phyloP scores from a whole-genome alignment of 768 basidiomycete genomes.

The Suillus cothurnatus region DNA sequence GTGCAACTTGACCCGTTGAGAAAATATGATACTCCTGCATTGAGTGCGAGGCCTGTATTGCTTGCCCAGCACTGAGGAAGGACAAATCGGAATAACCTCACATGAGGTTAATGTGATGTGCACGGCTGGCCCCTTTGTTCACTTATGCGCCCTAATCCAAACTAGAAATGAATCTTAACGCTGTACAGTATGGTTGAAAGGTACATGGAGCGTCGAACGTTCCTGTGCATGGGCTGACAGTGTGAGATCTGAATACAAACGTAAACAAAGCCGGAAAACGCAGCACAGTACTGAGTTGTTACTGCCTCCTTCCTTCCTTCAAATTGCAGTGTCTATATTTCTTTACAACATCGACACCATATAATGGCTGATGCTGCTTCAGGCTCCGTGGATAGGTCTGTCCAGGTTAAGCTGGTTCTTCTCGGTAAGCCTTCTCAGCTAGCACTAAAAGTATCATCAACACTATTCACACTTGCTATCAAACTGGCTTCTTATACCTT shows the following conservation, averaged over 20 bases:
- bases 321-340: constrained; percentile 9
- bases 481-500: neutral
- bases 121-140: neutral
- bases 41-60: neutral
- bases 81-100: neutral
- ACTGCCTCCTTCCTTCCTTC: neutral
- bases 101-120: neutral
- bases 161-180: neutral
- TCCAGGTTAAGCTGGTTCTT: constrained; percentile 97
- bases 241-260: constrained; percentile 19
- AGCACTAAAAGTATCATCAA: neutral
- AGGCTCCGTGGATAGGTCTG: constrained; percentile 81
- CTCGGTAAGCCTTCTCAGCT: constrained; percentile 61
- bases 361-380: constrained; percentile 77
- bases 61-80: neutral
- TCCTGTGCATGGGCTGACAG: neutral
- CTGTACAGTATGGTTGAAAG: constrained; percentile 13
- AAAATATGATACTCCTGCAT: neutral
- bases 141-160: neutral
- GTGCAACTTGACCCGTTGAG: neutral
- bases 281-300: constrained; percentile 8
- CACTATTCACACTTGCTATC: constrained; percentile 3
- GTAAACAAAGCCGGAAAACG: constrained; percentile 23
- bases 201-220: constrained; percentile 4
- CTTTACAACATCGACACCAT: constrained; percentile 20